phyloP scores from a whole-genome alignment of 345 rosid species.

The Citrus australasica region DNA sequence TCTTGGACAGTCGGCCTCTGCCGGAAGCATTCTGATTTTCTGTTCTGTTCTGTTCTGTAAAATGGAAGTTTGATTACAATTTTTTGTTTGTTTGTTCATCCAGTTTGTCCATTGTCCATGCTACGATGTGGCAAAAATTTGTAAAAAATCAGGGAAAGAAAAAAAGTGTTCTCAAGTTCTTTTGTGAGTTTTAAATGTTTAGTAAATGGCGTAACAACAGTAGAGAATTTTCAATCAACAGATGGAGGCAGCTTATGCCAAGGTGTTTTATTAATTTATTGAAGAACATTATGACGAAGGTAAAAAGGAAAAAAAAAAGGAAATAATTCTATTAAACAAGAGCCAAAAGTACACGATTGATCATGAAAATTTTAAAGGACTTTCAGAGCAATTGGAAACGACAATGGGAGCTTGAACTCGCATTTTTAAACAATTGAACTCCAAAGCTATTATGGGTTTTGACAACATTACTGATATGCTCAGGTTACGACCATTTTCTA shows the following conservation, averaged over 20 bases:
- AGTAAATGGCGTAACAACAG: neutral
- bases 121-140: conserved; percentile 20
- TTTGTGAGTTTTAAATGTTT: neutral
- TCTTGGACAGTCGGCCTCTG: conserved; percentile 54
- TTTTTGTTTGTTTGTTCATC: conserved; percentile 19
- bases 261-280: neutral
- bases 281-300: neutral
- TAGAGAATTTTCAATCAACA: neutral
- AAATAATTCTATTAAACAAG: neutral
- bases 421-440: conserved; percentile 72
- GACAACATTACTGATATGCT: conserved; percentile 68
- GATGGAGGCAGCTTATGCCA: too few relatives aligned
- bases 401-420: conserved; percentile 74
- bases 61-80: conserved; percentile 25
- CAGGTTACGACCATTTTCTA: conserved; percentile 32
- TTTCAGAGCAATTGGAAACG: conserved; percentile 23
- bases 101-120: conserved; percentile 23
- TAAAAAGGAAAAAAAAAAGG: neutral
- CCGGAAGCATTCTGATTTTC: conserved; percentile 69
- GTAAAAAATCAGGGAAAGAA: conserved; percentile 21
- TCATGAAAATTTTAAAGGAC: conserved; percentile 23
- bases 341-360: neutral
- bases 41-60: conserved; percentile 17
- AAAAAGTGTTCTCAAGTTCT: neutral
- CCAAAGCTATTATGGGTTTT: conserved; percentile 72